Evolutionary conservation across 2,329 filamentous ascomycete species (phyloP).

Genomic region (Epichloe uncinata): DNA sequence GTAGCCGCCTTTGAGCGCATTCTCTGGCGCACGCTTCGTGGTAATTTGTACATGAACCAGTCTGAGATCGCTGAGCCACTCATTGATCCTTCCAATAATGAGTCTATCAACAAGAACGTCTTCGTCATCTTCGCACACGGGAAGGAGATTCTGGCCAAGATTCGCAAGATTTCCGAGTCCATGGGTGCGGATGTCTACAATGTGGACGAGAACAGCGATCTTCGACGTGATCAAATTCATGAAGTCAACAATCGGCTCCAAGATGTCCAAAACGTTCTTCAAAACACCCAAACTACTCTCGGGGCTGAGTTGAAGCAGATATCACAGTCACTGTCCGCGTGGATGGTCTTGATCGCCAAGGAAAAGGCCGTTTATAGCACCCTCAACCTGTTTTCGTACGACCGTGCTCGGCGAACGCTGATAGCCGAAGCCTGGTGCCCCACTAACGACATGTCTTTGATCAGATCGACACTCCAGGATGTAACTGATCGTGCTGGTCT

Average conservation of each 20-base stretch:
- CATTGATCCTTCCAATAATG: slow-evolving; percentile 83
- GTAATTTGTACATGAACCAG: slow-evolving; percentile 99
- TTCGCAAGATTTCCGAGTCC: slow-evolving; percentile 96
- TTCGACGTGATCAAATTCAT: slow-evolving; percentile 89
- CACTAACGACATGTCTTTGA: slow-evolving; percentile 75
- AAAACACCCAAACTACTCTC: slow-evolving; percentile 89
- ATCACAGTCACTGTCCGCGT: slow-evolving; percentile 79
- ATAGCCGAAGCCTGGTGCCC: slow-evolving; percentile 98
- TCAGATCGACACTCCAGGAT: slow-evolving; percentile 88
- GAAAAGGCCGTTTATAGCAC: slow-evolving; percentile 97
- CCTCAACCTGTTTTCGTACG: slow-evolving; percentile 92
- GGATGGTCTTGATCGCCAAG: slow-evolving; percentile 97
- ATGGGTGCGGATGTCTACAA: slow-evolving; percentile 92
- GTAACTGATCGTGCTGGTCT: slow-evolving; percentile 92
- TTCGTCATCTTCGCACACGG: slow-evolving; percentile 99
- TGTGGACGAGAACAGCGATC: slow-evolving; percentile 93
- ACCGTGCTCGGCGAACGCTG: slow-evolving; percentile 85
- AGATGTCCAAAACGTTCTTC: slow-evolving; percentile 82
- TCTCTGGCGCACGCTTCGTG: slow-evolving; percentile 89
- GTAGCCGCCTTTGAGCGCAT: slow-evolving; percentile 96
- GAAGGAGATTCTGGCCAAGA: slow-evolving; percentile 97
- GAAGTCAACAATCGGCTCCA: slow-evolving; percentile 90
- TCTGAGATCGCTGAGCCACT: slow-evolving; percentile 93
- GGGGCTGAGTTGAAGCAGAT: slow-evolving; percentile 91
- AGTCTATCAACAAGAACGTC: slow-evolving; percentile 89